Conservation (phyloP, 768 basidiomycete species). For the Amanita inopinata region DNA sequence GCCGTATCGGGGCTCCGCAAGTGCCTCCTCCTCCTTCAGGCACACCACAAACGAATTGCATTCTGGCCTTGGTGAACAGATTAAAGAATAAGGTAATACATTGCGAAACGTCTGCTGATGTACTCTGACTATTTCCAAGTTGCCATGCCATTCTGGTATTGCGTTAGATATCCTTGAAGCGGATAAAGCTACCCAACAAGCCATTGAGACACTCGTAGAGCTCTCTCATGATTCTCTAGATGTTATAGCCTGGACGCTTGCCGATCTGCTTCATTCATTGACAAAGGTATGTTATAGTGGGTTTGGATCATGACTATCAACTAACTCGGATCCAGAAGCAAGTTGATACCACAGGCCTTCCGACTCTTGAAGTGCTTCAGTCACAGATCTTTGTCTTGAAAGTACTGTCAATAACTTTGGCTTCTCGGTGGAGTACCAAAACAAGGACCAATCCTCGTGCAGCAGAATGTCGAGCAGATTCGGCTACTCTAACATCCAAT, state of each 20-base stretch:
- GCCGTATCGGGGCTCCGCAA: slow-evolving; percentile 5
- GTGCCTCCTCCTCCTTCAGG: slow-evolving; percentile 15
- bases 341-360: slow-evolving; percentile 38
- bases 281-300: slow-evolving; percentile 44
- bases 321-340: slow-evolving; percentile 28
- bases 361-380: slow-evolving; percentile 66
- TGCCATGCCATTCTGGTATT: slow-evolving; percentile 78
- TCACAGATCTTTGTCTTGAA: slow-evolving; percentile 84
- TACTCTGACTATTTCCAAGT: slow-evolving; percentile 30
- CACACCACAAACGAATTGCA: slow-evolving; percentile 74
- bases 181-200: slow-evolving; percentile 66
- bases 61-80: slow-evolving; percentile 70
- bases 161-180: slow-evolving; percentile 64
- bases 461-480: slow-evolving; percentile 28
- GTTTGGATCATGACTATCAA: slow-evolving; percentile 10
- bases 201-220: slow-evolving; percentile 72
- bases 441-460: slow-evolving; percentile 33
- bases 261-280: slow-evolving; percentile 69
- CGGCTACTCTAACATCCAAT: slow-evolving; percentile 24
- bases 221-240: slow-evolving; percentile 70
- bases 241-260: slow-evolving; percentile 70
- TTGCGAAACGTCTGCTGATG: background rate
- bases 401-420: slow-evolving; percentile 67
- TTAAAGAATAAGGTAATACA: slow-evolving; percentile 66
- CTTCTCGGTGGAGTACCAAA: slow-evolving; percentile 61